A percentile compares a stretch with the other conserved stretches of the same genome.
phyloP scores from a whole-genome alignment of 106 monocot species.

The Gastrodia elata region DNA sequence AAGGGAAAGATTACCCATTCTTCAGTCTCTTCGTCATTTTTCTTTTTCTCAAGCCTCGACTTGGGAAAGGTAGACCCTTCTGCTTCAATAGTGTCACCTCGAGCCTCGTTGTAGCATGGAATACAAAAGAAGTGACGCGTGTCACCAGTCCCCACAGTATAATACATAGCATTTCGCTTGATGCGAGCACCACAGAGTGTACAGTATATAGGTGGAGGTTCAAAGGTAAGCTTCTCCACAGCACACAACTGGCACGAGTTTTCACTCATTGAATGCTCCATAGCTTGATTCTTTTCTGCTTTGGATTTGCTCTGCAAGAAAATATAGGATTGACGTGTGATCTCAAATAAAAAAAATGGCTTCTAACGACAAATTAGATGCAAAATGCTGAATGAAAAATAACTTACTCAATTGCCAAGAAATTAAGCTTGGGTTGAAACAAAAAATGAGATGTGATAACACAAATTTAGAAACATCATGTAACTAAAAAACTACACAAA shows the following conservation, averaged over 20 bases:
- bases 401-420: not conserved
- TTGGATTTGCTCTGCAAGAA: slow-evolving; percentile 81
- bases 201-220: slow-evolving; percentile 98
- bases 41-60: slow-evolving; percentile 84
- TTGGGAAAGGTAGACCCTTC: slow-evolving; percentile 55
- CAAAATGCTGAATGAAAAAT: not conserved
- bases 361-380: not conserved
- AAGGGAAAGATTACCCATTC: slow-evolving; percentile 62
- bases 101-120: slow-evolving; percentile 82
- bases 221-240: slow-evolving; percentile 90
- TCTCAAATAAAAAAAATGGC: not conserved
- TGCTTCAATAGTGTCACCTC: slow-evolving; percentile 75
- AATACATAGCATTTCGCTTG: slow-evolving; percentile 89
- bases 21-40: slow-evolving; percentile 90
- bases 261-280: slow-evolving; percentile 82
- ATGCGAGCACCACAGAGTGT: slow-evolving; percentile 93
- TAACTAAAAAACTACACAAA: not conserved
- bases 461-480: not conserved
- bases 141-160: slow-evolving; percentile 67
- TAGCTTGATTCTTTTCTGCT: slow-evolving; percentile 96
- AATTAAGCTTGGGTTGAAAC: not conserved
- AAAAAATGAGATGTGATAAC: not conserved
- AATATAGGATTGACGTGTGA: not conserved
- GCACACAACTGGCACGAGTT: slow-evolving; percentile 94
- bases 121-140: slow-evolving; percentile 76